phyloP scores from a whole-genome alignment of 331 rosid species.

The Prunus yedoensis region DNA sequence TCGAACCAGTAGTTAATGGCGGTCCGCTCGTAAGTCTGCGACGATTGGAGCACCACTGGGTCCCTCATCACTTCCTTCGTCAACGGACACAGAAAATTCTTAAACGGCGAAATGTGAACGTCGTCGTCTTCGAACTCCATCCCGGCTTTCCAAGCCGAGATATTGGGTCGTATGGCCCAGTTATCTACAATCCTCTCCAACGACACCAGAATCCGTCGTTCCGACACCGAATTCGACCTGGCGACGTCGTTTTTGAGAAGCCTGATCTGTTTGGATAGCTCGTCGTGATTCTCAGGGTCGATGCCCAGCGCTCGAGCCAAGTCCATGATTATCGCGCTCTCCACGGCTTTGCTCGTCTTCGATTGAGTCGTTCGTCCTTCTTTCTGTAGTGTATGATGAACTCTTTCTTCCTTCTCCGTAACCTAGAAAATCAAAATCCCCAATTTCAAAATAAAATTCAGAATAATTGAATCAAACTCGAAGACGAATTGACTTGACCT shows the following conservation, averaged over 20 bases:
- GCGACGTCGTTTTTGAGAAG: constrained; percentile 38
- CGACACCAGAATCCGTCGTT: constrained; percentile 37
- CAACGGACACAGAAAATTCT: constrained; percentile 48
- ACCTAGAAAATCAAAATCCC: constrained; percentile 25
- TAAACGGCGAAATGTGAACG: constrained; percentile 41
- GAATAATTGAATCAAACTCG: neutral
- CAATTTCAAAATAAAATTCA: neutral
- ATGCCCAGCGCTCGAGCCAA: constrained; percentile 58
- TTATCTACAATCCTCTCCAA: constrained; percentile 40
- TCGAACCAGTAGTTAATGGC: constrained; percentile 54
- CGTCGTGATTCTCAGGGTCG: constrained; percentile 40
- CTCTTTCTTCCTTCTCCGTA: constrained; percentile 45
- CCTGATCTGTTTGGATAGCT: constrained; percentile 41
- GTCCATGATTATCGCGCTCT: constrained; percentile 62
- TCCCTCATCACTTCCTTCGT: constrained; percentile 58
- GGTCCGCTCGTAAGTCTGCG: constrained; percentile 54
- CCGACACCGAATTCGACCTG: constrained; percentile 20
- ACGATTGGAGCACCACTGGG: constrained; percentile 49
- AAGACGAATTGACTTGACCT: neutral
- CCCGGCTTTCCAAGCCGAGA: constrained; percentile 17
- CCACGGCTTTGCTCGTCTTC: constrained; percentile 49
- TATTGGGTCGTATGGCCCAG: constrained; percentile 31
- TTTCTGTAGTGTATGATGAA: constrained; percentile 38
- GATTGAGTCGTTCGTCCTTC: constrained; percentile 45
- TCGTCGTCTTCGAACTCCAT: constrained; percentile 45